phyloP scores from a whole-genome alignment of 2,329 filamentous ascomycete species.

The Aspergillus unguis region DNA sequence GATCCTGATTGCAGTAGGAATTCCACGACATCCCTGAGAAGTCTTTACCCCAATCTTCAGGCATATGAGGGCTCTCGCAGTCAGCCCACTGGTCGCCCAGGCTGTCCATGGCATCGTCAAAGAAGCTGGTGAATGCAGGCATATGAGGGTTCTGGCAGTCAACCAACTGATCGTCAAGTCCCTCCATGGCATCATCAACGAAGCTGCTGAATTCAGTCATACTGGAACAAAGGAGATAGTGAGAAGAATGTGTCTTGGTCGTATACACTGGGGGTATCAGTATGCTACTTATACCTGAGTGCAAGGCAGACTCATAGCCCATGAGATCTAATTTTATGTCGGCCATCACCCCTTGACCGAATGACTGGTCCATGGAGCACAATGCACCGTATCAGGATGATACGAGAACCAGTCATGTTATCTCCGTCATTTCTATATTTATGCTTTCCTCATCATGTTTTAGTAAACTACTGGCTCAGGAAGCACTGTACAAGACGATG shows the following conservation, averaged over 20 bases:
- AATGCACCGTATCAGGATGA: background rate
- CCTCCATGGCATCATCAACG: too few relatives aligned
- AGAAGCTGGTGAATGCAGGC: background rate
- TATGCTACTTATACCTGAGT: background rate
- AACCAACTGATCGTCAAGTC: too few relatives aligned
- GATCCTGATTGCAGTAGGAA: background rate
- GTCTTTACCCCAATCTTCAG: background rate
- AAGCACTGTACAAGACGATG: background rate
- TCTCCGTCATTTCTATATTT: background rate
- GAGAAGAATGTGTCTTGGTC: background rate
- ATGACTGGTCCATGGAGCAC: background rate
- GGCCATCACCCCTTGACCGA: too few relatives aligned
- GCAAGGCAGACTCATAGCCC: background rate
- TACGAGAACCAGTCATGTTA: background rate
- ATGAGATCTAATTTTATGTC: too few relatives aligned
- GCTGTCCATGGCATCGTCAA: background rate
- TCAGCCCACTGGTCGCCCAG: background rate
- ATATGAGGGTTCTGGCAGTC: too few relatives aligned
- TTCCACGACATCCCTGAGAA: background rate
- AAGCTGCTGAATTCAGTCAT: background rate
- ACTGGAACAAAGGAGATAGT: background rate
- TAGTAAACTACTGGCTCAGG: background rate
- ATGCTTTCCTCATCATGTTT: too few relatives aligned
- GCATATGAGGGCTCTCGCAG: background rate
- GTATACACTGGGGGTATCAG: background rate